Evolutionary conservation across 192 early-diverging fungal genomes (phyloP), one percentile per base, ranked within the genome.

Genomic region (Mortierella antarctica): DNA sequence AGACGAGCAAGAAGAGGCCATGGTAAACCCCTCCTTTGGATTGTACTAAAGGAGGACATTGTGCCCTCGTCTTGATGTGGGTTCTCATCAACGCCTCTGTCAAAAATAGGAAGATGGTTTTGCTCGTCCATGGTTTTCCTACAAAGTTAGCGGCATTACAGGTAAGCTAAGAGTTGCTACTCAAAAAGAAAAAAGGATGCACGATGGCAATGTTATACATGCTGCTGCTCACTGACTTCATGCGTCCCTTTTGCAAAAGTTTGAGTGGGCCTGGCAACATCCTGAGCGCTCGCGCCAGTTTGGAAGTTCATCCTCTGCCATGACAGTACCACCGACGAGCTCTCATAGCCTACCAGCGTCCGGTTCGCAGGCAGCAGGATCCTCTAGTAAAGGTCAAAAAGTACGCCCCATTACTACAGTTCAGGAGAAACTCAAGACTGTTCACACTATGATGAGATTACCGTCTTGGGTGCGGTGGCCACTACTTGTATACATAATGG

Each of bases 211-310:
- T 8, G 18, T 4, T 18, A 0, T 2, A 46, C 55, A 9, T 58
- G 5, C 40, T 41, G 3, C 46, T n/a, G 7, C 21, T 23, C 1
- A 45, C 17, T 9, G 21, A 15, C 15, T 18, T 62, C 13, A 20
- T 62, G 0, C 45, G 9, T 49, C 5, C 6, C 0, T 40, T 57
- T 49, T 40, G 5, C 21, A 60, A 78, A 60, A 78, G 65, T 80
- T 80, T 40, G 77, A 80, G 45, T 80, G 77, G 70, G 77, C 65
- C 2, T 80, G 77, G 70, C 77, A 80, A 42, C 21, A 80, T 31
- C 77, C 77, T 31, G 60, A 80, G 18, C 77, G 70, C 12, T 80
- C 77, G 17, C 77, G 77, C 8, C 77, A 80, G 52, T 80, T 80
- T 15, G 40, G 50, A 15, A 79, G 59, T 44, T 7, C 57, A 6